phyloP scores from a whole-genome alignment of 768 basidiomycete genomes.

The Termitomyces sp. region DNA sequence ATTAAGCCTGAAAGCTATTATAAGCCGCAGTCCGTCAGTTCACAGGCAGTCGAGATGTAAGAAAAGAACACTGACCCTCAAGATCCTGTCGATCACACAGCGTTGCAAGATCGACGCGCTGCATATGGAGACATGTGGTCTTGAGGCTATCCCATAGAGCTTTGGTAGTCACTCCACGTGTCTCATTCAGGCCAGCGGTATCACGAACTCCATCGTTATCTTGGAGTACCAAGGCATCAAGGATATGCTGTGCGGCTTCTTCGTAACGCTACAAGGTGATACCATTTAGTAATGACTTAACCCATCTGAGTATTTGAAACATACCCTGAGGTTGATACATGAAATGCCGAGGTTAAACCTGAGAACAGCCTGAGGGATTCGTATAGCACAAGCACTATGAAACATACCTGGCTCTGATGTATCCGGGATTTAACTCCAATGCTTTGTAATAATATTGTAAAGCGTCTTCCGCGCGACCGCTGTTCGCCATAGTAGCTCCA shows the following conservation, averaged over 20 bases:
- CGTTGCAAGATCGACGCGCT: conserved; percentile 68
- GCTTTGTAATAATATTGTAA: conserved; percentile 83
- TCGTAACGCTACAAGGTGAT: conserved; percentile 57
- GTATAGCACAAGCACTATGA: background rate
- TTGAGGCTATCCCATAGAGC: conserved; percentile 87
- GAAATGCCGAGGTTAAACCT: conserved; percentile 95
- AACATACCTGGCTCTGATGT: conserved; percentile 78
- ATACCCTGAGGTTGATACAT: conserved; percentile 78
- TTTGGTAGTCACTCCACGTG: conserved; percentile 67
- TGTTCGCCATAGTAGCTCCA: conserved; percentile 93
- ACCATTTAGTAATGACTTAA: background rate
- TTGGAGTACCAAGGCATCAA: conserved; percentile 87
- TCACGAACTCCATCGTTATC: conserved; percentile 74
- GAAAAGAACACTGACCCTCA: conserved; percentile 35
- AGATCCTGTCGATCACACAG: conserved; percentile 72
- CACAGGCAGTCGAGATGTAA: background rate
- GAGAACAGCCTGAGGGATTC: conserved; percentile 2
- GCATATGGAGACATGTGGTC: conserved; percentile 77
- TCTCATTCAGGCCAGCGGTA: conserved; percentile 35
- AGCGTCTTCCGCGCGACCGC: conserved; percentile 73
- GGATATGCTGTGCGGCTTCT: conserved; percentile 80
- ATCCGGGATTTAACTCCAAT: conserved; percentile 81
- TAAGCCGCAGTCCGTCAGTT: background rate
- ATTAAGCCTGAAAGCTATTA: conserved; percentile 24
- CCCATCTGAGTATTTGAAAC: conserved; percentile 15